Base-by-base conservation (phyloP, 129 eudicot species). In the Flaveria trinervia region DNA sequence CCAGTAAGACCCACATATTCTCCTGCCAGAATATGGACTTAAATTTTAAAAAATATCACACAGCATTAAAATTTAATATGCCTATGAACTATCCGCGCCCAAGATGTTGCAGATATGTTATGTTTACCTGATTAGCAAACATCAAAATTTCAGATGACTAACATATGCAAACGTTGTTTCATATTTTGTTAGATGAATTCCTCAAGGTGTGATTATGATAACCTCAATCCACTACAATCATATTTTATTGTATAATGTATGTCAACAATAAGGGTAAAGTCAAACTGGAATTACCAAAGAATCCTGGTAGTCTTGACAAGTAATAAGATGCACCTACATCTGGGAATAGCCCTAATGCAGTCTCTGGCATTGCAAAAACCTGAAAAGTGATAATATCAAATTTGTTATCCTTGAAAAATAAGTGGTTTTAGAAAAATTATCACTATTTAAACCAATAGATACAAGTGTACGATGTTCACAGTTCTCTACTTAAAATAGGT, bases 351-450 rank as follows among this genome's bases (percentile, higher is more conserved):
- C 98, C 98, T 77, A 94, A 75, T 51, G 93, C 96, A 72, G 97
- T 94, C 83, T 91, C 99, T 62, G 99, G 99, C 99, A 94, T 94
- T 23, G 99, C 94, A 80, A 91, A 94, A 75, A 91, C 88, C 99
- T 94, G 80, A 82, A 83, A 64, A 62, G 73, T 44, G 51, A 26
- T 39, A 26, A 10, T 23, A 68, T 70, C 1, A 9, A 13, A 49
- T 14, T 2, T 66, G 71, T 36, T 43, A 43, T 60, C 54, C 18
- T 26, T 13, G 70, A 74, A 43, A 39, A n/a, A 30, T 5, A 25
- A 14, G 5, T n/a, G 41, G 3, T 65, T 12, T 36, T 41, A 49
- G 41, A 46, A 70, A 78, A 48, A 3, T 10, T 7, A 56, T 33
- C 25, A 25, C 61, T 61, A 33, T 8, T 43, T 15, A 11, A 33